phyloP scores from a whole-genome alignment of 192 early-diverging fungal genomes.

The Chytriomyces sp. region DNA sequence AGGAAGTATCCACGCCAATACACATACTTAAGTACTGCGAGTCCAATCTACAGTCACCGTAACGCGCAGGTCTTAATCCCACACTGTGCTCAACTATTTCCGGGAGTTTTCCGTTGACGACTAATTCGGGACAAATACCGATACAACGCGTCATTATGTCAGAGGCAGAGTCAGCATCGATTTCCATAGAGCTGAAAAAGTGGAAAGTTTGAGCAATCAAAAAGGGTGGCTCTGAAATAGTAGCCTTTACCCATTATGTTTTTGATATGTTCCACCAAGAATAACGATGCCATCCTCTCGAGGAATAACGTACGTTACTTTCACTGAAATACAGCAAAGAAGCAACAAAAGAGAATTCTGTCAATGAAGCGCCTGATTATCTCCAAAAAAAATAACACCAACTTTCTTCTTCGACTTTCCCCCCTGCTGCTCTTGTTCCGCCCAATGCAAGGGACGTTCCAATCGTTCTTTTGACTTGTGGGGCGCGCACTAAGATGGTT shows the following conservation, averaged over 20 bases:
- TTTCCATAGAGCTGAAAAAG: conserved; percentile 26
- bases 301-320: conserved; percentile 81
- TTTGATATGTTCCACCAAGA: conserved; percentile 73
- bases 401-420: conserved; percentile 11
- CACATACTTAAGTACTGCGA: conserved; percentile 35
- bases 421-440: neutral
- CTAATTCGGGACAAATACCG: conserved; percentile 57
- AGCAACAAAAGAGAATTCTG: neutral
- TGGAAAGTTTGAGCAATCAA: neutral
- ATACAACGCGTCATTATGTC: conserved; percentile 52
- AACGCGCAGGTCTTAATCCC: conserved; percentile 55
- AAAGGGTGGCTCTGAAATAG: neutral
- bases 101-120: conserved; percentile 46
- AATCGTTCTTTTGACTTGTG: conserved; percentile 70
- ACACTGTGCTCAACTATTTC: conserved; percentile 52
- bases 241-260: neutral
- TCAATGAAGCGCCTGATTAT: neutral
- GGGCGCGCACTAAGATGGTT: conserved; percentile 73
- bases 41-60: conserved; percentile 55
- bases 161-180: conserved; percentile 39
- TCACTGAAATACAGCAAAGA: conserved; percentile 4
- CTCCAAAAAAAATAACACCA: neutral
- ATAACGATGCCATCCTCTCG: conserved; percentile 76
- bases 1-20: too few relatives aligned
- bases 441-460: conserved; percentile 22